Percentiles rank a stretch among this genome's conserved stretches.
phyloP scores from a whole-genome alignment of 371 early-diverging fungal genomes.

The Dinochytrium kinnereticum region DNA sequence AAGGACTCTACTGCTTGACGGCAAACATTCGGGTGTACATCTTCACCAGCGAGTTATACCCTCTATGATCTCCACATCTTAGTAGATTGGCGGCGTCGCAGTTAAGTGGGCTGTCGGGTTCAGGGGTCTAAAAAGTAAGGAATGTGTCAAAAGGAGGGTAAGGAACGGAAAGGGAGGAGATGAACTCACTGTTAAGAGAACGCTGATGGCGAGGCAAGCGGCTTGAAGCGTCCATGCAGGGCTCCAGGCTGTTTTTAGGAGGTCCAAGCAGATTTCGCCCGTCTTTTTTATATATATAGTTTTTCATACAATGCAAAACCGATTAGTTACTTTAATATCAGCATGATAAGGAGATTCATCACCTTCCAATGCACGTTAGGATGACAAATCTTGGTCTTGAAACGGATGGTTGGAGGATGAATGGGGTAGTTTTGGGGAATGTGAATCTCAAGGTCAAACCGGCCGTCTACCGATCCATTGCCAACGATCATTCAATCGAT shows the following conservation, averaged over 20 bases:
- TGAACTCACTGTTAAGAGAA: slow-evolving; percentile 55
- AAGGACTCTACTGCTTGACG: not conserved
- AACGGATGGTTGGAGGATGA: slow-evolving; percentile 61
- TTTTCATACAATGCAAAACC: no score
- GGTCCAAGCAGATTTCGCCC: slow-evolving; percentile 63
- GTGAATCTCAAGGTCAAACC: slow-evolving; percentile 60
- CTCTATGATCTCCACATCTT: slow-evolving; percentile 81
- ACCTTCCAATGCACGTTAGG: slow-evolving; percentile 62
- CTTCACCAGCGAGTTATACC: slow-evolving; percentile 82
- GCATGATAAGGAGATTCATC: not conserved
- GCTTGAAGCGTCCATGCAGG: slow-evolving; percentile 58
- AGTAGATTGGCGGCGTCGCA: slow-evolving; percentile 94
- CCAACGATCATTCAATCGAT: no score
- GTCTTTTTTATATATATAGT: no score
- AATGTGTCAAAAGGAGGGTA: no score
- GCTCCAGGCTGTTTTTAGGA: slow-evolving; percentile 57
- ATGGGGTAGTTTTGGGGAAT: slow-evolving; percentile 69
- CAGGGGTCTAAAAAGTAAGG: slow-evolving; percentile 53
- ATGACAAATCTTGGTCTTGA: slow-evolving; percentile 55
- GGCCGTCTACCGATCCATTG: slow-evolving; percentile 41
- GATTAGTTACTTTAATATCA: no score
- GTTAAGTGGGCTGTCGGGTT: slow-evolving; percentile 81
- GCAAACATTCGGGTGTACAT: slow-evolving; percentile 72
- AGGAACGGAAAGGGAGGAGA: not conserved
- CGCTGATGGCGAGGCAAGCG: slow-evolving; percentile 46